A percentile compares a stretch with the other conserved stretches of the same genome.
Evolutionary conservation across 2,329 filamentous ascomycete species (phyloP).

Genomic region (Trichoderma simmonsii): DNA sequence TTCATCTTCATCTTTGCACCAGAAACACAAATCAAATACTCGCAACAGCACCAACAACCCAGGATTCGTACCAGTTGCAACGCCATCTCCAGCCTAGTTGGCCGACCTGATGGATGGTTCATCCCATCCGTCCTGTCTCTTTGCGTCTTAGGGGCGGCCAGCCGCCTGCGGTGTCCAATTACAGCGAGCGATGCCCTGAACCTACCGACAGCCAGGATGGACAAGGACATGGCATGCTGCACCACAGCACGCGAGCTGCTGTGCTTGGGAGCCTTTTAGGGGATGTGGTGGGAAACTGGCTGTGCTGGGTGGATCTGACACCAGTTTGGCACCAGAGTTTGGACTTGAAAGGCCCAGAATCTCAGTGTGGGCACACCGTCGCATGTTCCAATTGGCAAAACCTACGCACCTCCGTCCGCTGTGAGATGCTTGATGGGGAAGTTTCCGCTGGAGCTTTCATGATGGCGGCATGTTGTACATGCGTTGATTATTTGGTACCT

Average conservation of each 20-base stretch:
- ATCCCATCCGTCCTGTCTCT: background rate
- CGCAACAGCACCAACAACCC: background rate
- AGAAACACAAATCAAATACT: background rate
- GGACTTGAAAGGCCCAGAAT: slow-evolving; percentile 17
- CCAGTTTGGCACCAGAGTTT: slow-evolving; percentile 7
- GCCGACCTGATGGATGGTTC: slow-evolving; percentile 13
- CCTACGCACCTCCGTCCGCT: background rate
- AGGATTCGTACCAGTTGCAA: background rate
- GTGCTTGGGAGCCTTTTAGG: slow-evolving; percentile 18
- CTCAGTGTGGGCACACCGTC: slow-evolving; percentile 16
- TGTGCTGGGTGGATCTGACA: slow-evolving; percentile 17
- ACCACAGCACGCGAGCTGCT: slow-evolving; percentile 26
- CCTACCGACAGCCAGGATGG: slow-evolving; percentile 15
- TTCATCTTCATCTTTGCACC: background rate
- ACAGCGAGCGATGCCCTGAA: slow-evolving; percentile 9
- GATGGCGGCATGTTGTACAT: background rate
- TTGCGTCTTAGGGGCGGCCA: slow-evolving; percentile 4
- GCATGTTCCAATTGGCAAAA: slow-evolving; percentile 9
- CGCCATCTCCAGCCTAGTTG: background rate
- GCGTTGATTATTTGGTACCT: background rate
- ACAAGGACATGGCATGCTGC: slow-evolving; percentile 11
- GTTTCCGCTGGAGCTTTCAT: background rate
- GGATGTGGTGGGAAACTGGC: background rate
- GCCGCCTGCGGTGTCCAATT: slow-evolving; percentile 17
- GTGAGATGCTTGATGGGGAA: background rate